Evolutionary conservation across 192 early-diverging fungal genomes (phyloP), one percentile per base, ranked within the genome.

Genomic region (Haplosporangium gracile): DNA sequence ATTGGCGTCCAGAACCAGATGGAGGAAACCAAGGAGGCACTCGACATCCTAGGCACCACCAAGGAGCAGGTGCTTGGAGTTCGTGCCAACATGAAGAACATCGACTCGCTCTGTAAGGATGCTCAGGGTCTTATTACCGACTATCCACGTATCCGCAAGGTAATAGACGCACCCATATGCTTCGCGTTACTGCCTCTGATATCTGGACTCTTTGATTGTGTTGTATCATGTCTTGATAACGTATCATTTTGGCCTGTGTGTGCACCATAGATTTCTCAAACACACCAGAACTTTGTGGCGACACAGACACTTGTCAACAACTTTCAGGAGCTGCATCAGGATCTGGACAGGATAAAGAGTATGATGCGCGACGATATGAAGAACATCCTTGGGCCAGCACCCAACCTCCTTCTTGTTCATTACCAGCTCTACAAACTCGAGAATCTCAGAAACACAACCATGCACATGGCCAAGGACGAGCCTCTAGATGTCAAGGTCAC

Each of bases 281-380:
- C 97, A 2, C 97, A 99, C 91, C 95, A 96, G 82, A 99, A 99
- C 89, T 99, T 99, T 92, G 93, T 94, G 16, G 93, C 95, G 3
- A 96, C 97, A 0, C 94, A 98, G 86, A 92, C 93, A 63, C 94
- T 97, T 68, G 95, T 98, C 49, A 92, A 94, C 78, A 93, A 95
- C 78, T 98, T 99, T 74, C 95, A 96, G 88, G 93, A 94, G 75
- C 91, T 99, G 69, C 95, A 97, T 87, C 88, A 94, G 74, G 94
- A 96, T 79, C 90, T 98, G 55, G 92, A 93, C 22, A 89, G 93
- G 32, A 93, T 97, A 22, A 91, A 93, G 57, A 77, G 84, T 68
- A 90, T 97, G 87, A 90, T 99, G 81, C 84, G 85, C 3, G 93
- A 96, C 32, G 95, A 98, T 76, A 85, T 83, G 69, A 74, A 84